phyloP scores from a whole-genome alignment of 805 yeast species.

The Pichia sporocuriosa region DNA sequence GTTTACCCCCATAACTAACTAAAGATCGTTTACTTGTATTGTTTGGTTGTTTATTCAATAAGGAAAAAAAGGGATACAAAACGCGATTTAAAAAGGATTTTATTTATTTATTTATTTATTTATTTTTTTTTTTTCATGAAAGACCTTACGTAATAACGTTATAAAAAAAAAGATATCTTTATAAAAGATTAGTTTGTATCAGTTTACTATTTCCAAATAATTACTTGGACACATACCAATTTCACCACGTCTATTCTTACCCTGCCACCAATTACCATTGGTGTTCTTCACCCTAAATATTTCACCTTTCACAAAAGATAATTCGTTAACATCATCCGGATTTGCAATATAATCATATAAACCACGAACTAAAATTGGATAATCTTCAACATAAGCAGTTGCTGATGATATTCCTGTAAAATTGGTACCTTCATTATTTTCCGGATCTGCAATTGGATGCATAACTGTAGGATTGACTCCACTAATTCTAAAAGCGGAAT shows the following conservation, averaged over 20 bases:
- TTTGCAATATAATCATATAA: slow-evolving; percentile 82
- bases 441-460: not conserved
- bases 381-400: slow-evolving; percentile 28
- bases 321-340: slow-evolving; percentile 88
- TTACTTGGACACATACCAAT: slow-evolving; percentile 96
- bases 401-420: slow-evolving; percentile 10
- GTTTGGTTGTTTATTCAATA: too few relatives aligned
- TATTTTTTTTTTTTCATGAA: too few relatives aligned
- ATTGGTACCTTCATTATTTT: slow-evolving; percentile 7
- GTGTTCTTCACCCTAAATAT: slow-evolving; percentile 87
- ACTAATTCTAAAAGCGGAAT: slow-evolving; percentile 15
- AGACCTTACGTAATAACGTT: too few relatives aligned
- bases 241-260: slow-evolving; percentile 80
- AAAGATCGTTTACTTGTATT: too few relatives aligned
- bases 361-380: slow-evolving; percentile 82
- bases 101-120: too few relatives aligned
- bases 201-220: slow-evolving; percentile 68
- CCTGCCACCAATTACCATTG: slow-evolving; percentile 99
- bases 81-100: too few relatives aligned
- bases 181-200: slow-evolving; percentile 30
- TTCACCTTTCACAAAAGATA: slow-evolving; percentile 86
- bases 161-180: too few relatives aligned
- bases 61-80: too few relatives aligned
- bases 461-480: not conserved
- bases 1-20: too few relatives aligned